Conservation (phyloP, 805 yeast genomes). For the Grigorovia humatica region DNA sequence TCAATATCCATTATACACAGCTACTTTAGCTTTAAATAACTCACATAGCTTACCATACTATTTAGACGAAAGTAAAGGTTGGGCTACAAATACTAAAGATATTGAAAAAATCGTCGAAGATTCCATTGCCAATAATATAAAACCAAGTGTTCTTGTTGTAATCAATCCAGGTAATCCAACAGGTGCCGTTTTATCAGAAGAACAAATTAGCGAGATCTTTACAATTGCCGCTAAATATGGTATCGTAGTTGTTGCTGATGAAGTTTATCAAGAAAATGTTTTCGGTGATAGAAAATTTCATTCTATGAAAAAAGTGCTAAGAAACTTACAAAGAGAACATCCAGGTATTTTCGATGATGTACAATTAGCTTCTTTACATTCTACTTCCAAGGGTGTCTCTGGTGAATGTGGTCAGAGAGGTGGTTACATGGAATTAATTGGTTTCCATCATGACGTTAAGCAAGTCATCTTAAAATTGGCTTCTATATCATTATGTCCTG, state of each 20-base stretch:
- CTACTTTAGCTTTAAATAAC: constrained; percentile 77
- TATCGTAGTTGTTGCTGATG: constrained; percentile 87
- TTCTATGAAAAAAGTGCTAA: constrained; percentile 73
- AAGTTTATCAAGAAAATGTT: constrained; percentile 91
- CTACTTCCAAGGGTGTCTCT: constrained; percentile 94
- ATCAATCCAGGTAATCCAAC: constrained; percentile 99
- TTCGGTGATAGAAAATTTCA: constrained; percentile 63
- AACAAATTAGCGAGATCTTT: constrained; percentile 61
- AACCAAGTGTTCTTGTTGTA: constrained; percentile 73
- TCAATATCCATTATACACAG: constrained; percentile 94
- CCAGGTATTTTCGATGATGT: constrained; percentile 55
- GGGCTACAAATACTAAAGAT: constrained; percentile 72
- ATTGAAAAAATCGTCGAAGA: constrained; percentile 45
- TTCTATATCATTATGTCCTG: constrained; percentile 86
- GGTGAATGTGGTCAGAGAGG: constrained; percentile 99
- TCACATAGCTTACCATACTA: constrained; percentile 80
- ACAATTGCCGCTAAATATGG: constrained; percentile 77
- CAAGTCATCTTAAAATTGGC: constrained; percentile 75
- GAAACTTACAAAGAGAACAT: constrained; percentile 47
- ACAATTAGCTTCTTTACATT: constrained; percentile 86
- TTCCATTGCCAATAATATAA: constrained; percentile 42
- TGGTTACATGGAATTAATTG: constrained; percentile 92
- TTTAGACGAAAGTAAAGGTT: constrained; percentile 65
- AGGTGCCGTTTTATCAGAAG: constrained; percentile 64
- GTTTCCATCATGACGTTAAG: constrained; percentile 60